A percentile compares a stretch with the other conserved stretches of the same genome.
phyloP scores from a whole-genome alignment of 345 rosid genomes.

The Moricandia arvensis region DNA sequence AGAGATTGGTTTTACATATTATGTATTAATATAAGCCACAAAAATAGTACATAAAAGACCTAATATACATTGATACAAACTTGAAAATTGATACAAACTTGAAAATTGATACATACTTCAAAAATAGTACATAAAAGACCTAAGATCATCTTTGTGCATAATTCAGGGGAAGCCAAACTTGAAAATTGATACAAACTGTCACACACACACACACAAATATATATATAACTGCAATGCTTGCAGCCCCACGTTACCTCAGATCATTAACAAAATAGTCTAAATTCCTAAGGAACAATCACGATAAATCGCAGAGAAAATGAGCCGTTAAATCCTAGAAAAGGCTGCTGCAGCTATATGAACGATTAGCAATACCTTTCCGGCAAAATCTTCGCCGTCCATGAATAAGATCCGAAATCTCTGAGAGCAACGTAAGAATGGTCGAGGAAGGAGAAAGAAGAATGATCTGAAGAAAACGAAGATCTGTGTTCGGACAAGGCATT shows the following conservation, averaged over 20 bases:
- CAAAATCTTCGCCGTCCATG: conserved; percentile 28
- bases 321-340: not conserved
- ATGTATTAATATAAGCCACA: no score
- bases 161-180: not conserved
- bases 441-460: not conserved
- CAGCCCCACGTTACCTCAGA: not conserved
- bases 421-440: conserved; percentile 6
- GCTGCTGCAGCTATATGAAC: not conserved
- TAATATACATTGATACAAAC: not conserved
- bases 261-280: not conserved
- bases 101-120: no score
- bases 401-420: not conserved
- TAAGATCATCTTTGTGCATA: no score
- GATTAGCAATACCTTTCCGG: conserved; percentile 28
- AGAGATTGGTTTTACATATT: no score
- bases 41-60: not conserved
- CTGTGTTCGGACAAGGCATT: no score
- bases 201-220: no score
- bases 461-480: not conserved
- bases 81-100: no score
- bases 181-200: no score
- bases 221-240: no score
- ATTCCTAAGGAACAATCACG: not conserved
- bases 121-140: no score
- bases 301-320: not conserved